A percentile compares a stretch with the other conserved stretches of the same genome.
Evolutionary conservation across 2,329 filamentous ascomycete genomes (phyloP).

Genomic region (Trichoderma hamatum): DNA sequence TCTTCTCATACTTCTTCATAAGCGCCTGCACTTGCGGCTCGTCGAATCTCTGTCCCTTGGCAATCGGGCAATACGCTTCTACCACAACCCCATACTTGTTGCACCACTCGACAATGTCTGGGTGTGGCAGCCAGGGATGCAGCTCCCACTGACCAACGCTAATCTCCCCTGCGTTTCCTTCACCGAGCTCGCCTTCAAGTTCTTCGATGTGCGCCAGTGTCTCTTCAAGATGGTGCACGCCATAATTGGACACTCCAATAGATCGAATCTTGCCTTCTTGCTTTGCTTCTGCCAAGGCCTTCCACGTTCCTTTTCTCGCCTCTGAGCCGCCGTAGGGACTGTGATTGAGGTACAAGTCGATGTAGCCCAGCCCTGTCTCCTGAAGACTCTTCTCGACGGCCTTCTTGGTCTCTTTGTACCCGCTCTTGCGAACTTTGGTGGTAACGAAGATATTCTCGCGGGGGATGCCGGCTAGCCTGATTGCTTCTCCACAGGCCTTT

Average conservation of each 20-base stretch:
- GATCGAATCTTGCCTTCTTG: slow-evolving; percentile 62
- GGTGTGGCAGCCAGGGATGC: slow-evolving; percentile 69
- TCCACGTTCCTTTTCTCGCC: slow-evolving; percentile 65
- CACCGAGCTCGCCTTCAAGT: slow-evolving; percentile 5
- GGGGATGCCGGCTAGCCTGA: slow-evolving; percentile 58
- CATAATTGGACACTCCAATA: slow-evolving; percentile 76
- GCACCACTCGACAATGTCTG: slow-evolving; percentile 55
- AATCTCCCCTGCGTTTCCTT: slow-evolving; percentile 51
- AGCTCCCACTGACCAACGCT: slow-evolving; percentile 50
- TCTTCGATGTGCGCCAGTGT: slow-evolving; percentile 64
- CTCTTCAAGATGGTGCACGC: slow-evolving; percentile 68
- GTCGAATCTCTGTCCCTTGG: slow-evolving; percentile 42
- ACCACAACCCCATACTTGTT: slow-evolving; percentile 72
- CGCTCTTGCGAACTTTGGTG: slow-evolving; percentile 69
- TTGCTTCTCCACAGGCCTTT: slow-evolving; percentile 64
- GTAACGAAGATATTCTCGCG: slow-evolving; percentile 68
- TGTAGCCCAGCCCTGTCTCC: slow-evolving; percentile 53
- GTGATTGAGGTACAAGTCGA: slow-evolving; percentile 74
- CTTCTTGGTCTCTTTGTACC: slow-evolving; percentile 42
- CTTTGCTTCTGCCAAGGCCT: slow-evolving; percentile 64
- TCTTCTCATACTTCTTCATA: slow-evolving; percentile 61
- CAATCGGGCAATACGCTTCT: slow-evolving; percentile 47
- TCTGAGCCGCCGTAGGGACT: slow-evolving; percentile 56
- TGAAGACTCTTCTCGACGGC: slow-evolving; percentile 8
- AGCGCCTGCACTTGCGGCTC: slow-evolving; percentile 61